Evolutionary conservation across 306 rosid genomes (phyloP).

Genomic region (Lablab purpureus): DNA sequence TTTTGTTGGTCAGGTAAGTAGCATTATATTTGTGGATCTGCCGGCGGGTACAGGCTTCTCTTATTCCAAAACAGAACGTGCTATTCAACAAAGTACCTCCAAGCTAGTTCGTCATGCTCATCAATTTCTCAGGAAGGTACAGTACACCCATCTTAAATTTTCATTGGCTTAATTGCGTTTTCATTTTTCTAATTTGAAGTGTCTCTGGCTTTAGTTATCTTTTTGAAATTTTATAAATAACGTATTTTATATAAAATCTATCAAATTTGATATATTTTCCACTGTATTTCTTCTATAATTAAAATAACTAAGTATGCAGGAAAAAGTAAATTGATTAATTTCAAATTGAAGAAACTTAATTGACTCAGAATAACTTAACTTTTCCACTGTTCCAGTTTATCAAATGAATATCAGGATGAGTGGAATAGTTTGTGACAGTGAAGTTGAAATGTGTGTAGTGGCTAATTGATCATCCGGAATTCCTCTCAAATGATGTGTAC

Average conservation of each 20-base stretch:
- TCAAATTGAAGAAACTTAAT: too few relatives aligned
- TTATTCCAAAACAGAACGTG: conserved; percentile 41
- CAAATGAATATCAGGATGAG: background rate
- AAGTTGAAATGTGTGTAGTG: conserved; percentile 55
- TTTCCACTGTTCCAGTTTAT: background rate
- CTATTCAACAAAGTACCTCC: conserved; percentile 26
- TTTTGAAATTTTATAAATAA: background rate
- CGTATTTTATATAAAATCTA: too few relatives aligned
- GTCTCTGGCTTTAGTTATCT: background rate
- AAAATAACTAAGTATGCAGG: too few relatives aligned
- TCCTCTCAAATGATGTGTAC: conserved; percentile 52
- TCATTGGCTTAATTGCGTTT: background rate
- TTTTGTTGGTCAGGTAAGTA: background rate
- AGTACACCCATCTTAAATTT: background rate
- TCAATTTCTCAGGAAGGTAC: conserved; percentile 59
- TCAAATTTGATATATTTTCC: too few relatives aligned
- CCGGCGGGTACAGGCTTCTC: conserved; percentile 68
- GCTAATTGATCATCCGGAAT: conserved; percentile 64
- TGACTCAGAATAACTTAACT: too few relatives aligned
- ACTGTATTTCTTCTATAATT: too few relatives aligned
- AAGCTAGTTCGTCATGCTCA: conserved; percentile 39
- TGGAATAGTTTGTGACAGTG: background rate
- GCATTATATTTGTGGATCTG: conserved; percentile 39
- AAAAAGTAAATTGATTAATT: too few relatives aligned
- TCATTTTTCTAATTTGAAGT: background rate